Conservation (phyloP, 345 rosid species). For the Melaleuca alternifolia region DNA sequence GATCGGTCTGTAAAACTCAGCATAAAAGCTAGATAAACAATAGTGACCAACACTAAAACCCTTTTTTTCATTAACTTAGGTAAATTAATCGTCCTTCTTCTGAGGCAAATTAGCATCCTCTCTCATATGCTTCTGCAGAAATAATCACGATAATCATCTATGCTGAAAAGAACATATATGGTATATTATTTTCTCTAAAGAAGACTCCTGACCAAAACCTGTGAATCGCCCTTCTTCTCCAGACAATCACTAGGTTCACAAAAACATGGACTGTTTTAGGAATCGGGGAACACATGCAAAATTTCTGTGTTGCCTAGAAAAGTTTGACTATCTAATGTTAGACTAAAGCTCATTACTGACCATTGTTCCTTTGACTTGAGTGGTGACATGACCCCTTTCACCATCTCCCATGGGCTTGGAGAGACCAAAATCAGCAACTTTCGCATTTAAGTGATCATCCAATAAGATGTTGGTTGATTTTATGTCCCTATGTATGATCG, state of each 20-base stretch:
- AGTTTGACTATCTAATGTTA: not conserved
- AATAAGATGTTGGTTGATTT: constrained; percentile 77
- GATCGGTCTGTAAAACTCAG: not conserved
- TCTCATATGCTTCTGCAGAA: not conserved
- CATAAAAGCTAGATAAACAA: not conserved
- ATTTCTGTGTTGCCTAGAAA: not conserved
- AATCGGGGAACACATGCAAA: not conserved
- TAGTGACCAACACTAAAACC: not conserved
- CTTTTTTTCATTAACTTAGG: not conserved
- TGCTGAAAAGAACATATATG: not conserved
- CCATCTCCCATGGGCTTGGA: constrained; percentile 54
- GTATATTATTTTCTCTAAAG: not conserved
- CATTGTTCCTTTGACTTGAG: constrained; percentile 98
- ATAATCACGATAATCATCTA: not conserved
- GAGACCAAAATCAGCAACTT: constrained; percentile 93
- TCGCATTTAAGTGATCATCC: constrained; percentile 69
- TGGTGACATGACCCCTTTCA: constrained; percentile 62
- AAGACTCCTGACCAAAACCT: not conserved
- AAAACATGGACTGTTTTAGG: not conserved
- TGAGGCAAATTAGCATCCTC: not conserved
- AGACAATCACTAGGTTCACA: not conserved
- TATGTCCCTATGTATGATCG: constrained; percentile 88
- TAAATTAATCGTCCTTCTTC: not conserved
- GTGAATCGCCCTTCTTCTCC: not conserved
- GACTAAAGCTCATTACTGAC: constrained; percentile 21